These are phyloP conservation scores for Debaryomyces psychrophilus DNA, from an alignment of 1,139 yeast species.

Conservation along the genomic window DNA sequence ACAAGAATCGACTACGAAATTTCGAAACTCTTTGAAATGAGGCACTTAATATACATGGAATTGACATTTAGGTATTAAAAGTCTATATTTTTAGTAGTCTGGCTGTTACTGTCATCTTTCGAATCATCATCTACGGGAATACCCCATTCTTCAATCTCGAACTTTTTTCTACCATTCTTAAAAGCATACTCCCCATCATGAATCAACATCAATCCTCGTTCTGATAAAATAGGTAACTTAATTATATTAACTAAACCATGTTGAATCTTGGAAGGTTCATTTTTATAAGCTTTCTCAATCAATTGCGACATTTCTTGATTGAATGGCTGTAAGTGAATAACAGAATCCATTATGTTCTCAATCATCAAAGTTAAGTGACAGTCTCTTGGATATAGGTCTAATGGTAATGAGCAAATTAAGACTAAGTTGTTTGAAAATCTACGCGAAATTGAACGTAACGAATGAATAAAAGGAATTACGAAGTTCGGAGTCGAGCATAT, in stretches of 20 bases:
- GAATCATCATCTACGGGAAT: constrained; percentile 88
- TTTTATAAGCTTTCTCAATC: constrained; percentile 67
- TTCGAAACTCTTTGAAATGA: neutral
- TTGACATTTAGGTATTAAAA: constrained; percentile 7
- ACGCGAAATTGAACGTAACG: constrained; percentile 58
- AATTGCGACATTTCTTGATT: constrained; percentile 70
- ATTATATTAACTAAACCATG: constrained; percentile 84
- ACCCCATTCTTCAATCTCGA: constrained; percentile 91
- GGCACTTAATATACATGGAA: neutral
- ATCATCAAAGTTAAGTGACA: constrained; percentile 52
- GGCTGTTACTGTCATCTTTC: constrained; percentile 35
- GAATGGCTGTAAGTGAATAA: constrained; percentile 80
- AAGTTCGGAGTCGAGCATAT: constrained; percentile 48
- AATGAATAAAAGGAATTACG: constrained; percentile 64
- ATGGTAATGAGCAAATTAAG: constrained; percentile 56
- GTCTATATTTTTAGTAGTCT: constrained; percentile 32
- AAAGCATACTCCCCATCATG: constrained; percentile 82
- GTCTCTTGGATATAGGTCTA: constrained; percentile 67
- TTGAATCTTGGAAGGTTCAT: constrained; percentile 73
- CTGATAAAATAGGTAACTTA: constrained; percentile 73
- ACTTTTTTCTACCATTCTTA: constrained; percentile 77
- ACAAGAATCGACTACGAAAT: neutral
- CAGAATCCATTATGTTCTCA: constrained; percentile 68
- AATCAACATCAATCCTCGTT: constrained; percentile 77
- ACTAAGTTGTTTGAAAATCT: constrained; percentile 51